Evolutionary conservation across 1,139 yeast species (phyloP), one percentile per base, ranked within the genome.

Genomic region (Taiozyma sp.): DNA sequence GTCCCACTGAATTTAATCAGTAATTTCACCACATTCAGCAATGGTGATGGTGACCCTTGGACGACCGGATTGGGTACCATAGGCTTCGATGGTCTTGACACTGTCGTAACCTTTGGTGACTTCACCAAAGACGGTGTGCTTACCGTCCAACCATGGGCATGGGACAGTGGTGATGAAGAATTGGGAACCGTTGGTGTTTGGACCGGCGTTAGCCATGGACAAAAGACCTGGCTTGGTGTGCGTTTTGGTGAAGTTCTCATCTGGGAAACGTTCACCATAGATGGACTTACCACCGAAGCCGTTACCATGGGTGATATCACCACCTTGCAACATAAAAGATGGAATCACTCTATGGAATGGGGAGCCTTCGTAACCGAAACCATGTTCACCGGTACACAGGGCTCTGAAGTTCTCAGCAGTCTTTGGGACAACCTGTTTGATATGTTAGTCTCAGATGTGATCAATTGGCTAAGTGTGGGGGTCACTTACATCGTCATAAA

Each of bases 141-240:
- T 87, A 71, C 98, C 98, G 70, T 93, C 98, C 76, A 93, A 85
- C 98, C 98, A 91, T 63, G 97, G 88, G 73, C 88, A 79, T 67
- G 90, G 81, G 54, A 91, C 97, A 60, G 98, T 91, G 80, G 99
- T 93, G 76, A 93, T 83, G 84, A 93, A 93, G 81, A 93, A 93
- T 78, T 93, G 99, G 57, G 98, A 91, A 61, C 99, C 99, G 79
- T 93, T 93, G 83, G 98, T 93, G 91, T 91, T 89, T 75, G 97
- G 97, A 71, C 99, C 99, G 65, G 98, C 97, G 70, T 93, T 93
- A 73, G 99, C 99, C 99, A 93, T 93, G 66, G 97, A 88, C 72
- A 93, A 81, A 66, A 91, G 81, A 77, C 97, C 97, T 66, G 97
- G 97, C 73, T 79, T 85, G 76, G 77, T 80, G 83, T 91, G 98